phyloP scores from a whole-genome alignment of 2,329 filamentous ascomycete species.

The Fusarium anguioides region DNA sequence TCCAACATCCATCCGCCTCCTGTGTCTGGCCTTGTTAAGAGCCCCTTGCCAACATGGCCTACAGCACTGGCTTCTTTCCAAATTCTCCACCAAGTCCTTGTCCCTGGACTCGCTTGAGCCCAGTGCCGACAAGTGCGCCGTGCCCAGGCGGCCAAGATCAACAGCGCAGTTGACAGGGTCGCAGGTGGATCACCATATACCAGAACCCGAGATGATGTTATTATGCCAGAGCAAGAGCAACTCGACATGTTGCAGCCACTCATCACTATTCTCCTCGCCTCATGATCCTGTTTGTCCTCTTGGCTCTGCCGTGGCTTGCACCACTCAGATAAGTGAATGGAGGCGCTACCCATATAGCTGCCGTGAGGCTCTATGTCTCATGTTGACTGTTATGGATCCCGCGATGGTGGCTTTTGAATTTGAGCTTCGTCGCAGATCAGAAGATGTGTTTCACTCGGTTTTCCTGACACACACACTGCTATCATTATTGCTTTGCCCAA shows the following conservation, averaged over 20 bases:
- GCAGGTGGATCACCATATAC: conserved; percentile 41
- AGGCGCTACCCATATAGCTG: conserved; percentile 6
- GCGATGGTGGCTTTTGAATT: conserved; percentile 4
- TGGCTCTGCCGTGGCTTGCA: neutral
- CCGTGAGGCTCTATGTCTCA: conserved; percentile 32
- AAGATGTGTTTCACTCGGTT: conserved; percentile 17
- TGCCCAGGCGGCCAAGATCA: conserved; percentile 39
- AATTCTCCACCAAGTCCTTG: conserved; percentile 39
- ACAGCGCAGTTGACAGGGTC: conserved; percentile 37
- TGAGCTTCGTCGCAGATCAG: conserved; percentile 1
- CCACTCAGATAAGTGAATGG: conserved; percentile 10
- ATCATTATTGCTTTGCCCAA: conserved; percentile 1
- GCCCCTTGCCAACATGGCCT: conserved; percentile 38
- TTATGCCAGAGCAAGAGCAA: conserved; percentile 33
- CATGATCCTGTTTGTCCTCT: neutral
- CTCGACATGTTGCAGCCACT: conserved; percentile 10
- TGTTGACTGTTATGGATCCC: conserved; percentile 5
- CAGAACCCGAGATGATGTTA: conserved; percentile 37
- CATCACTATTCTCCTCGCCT: conserved; percentile 12
- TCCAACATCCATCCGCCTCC: conserved; percentile 23
- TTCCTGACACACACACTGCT: conserved; percentile 6
- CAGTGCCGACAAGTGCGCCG: conserved; percentile 43
- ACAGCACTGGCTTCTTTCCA: conserved; percentile 28
- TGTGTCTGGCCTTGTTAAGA: conserved; percentile 34
- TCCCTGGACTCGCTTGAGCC: conserved; percentile 37